Evolutionary conservation across 164 flowering plant genomes (phyloP), one percentile per base, ranked within the genome.

Genomic region (Magnolia officinalis): DNA sequence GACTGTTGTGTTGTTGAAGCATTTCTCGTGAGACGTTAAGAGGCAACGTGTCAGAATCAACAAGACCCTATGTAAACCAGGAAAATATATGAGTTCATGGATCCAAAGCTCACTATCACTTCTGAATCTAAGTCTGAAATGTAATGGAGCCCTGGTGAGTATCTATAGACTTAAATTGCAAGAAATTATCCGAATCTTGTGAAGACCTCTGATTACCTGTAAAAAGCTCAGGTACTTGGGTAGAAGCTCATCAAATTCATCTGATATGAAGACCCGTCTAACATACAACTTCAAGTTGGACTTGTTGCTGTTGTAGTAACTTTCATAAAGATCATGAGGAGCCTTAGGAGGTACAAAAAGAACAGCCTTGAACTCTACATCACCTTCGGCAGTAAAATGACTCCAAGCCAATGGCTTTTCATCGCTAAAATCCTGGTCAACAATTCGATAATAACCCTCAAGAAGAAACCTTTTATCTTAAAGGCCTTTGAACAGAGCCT

Each of bases 351-450:
- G 99, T 72, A 96, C 94, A 88, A 89, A 96, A 37, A 96, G 80
- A 75, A 96, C 87, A 78, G 99, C 95, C 88, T 94, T 96, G 91
- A 96, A 96, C 81, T 96, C 99, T 29, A 96, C 97, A 89, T 96
- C 98, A 72, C 99, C 99, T 87, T 96, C 99, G 66, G 98, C 99
- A 71, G 72, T 86, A 72, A 96, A 96, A 78, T 96, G 99, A 78
- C 91, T 92, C 99, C 97, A 91, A 4, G 95, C 78, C 68, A 94
- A 6, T 37, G 98, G 99, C 78, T 94, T 92, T 66, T 96, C 99
- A 63, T 89, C 99, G 77, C 93, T 67, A 63, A 94, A 94, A 74
- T 94, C 98, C 99, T 96, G 88, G 78, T 37, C 23, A 67, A 49
- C 72, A 72, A 79, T 6, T 23, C 4, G 11, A 66, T 66, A 26